A percentile compares a stretch with the other conserved stretches of the same genome.
Conservation (phyloP, 352 stramenopile genomes). For the Globisporangium abappressorium region DNA sequence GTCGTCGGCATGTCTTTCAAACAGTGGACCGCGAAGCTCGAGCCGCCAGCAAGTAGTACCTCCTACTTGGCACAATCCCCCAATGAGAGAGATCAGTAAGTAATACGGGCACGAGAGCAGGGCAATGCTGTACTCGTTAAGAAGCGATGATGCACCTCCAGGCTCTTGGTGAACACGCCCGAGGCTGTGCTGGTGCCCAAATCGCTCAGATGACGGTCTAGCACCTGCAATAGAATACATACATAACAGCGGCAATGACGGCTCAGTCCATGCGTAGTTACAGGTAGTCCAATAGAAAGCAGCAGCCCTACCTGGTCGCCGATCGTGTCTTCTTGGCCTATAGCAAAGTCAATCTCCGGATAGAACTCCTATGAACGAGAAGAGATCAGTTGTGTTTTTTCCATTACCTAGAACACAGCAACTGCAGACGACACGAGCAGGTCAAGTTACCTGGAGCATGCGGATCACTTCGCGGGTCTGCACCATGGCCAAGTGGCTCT, state of each 20-base stretch:
- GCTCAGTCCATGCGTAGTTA: background rate
- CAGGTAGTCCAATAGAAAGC: background rate
- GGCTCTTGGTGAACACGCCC: constrained; percentile 88
- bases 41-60: no score
- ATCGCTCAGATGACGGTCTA: constrained; percentile 75
- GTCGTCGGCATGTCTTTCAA: no score
- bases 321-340: constrained; percentile 77
- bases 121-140: no score
- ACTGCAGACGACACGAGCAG: background rate
- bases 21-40: no score
- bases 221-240: constrained; percentile 24
- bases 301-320: constrained; percentile 53
- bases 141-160: constrained; percentile 43
- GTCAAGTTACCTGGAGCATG: constrained; percentile 52
- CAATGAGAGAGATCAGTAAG: no score
- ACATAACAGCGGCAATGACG: no score
- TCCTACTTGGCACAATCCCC: no score
- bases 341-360: constrained; percentile 68
- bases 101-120: no score
- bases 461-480: constrained; percentile 85
- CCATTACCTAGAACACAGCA: background rate
- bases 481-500: constrained; percentile 85
- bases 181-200: constrained; percentile 64
- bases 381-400: background rate
- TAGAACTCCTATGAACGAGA: constrained; percentile 33